Conservation (phyloP, 352 stramenopile genomes). For the Pythium aphanidermatum region DNA sequence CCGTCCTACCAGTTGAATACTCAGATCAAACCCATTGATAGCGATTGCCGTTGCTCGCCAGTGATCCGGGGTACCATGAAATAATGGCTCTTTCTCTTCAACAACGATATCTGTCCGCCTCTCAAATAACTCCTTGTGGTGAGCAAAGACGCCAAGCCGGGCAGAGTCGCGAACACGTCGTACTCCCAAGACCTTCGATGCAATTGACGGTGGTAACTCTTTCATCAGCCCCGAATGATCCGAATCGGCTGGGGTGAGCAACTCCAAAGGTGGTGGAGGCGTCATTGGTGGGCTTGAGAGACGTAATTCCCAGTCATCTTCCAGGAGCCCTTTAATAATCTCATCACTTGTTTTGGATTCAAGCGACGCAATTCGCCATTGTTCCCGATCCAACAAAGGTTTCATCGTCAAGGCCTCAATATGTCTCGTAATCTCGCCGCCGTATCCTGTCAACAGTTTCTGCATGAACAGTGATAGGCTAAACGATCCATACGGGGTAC, state of each 20-base stretch:
- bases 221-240: constrained; percentile 3
- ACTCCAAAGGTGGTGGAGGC: constrained; percentile 2
- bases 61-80: constrained; percentile 20
- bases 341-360: neutral
- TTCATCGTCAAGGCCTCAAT: constrained; percentile 3
- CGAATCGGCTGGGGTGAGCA: neutral
- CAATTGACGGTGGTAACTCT: neutral
- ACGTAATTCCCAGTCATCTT: constrained; percentile 4
- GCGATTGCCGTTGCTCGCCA: constrained; percentile 22
- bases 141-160: neutral
- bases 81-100: constrained; percentile 9
- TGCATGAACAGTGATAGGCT: neutral
- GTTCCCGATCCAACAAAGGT: neutral
- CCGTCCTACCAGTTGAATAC: constrained; percentile 7
- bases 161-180: constrained; percentile 2
- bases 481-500: neutral
- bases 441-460: neutral
- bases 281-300: constrained; percentile 1
- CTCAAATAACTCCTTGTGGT: too few relatives aligned
- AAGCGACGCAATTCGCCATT: neutral
- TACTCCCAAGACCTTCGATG: constrained; percentile 2
- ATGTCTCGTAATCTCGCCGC: neutral
- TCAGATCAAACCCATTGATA: constrained; percentile 19
- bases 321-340: neutral
- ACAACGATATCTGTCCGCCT: too few relatives aligned